These are phyloP conservation scores for Ophiocordyceps camponoti-leonardi DNA, from an alignment of 2,329 filamentous ascomycete species.

Conservation along the genomic window DNA sequence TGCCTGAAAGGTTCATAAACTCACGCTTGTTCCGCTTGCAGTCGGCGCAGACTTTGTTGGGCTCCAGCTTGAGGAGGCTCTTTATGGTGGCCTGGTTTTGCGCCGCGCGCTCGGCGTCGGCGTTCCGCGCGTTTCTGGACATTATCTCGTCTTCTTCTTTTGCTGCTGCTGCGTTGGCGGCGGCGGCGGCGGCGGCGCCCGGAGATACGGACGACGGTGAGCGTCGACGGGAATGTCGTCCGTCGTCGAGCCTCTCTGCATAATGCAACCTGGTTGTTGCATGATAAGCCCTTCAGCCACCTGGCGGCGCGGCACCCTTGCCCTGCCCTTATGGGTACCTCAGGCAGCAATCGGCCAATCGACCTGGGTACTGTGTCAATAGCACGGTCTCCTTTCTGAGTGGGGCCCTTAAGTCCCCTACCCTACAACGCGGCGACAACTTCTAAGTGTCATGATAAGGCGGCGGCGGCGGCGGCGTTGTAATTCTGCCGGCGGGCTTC, in stretches of 20 bases:
- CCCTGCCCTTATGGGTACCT: slow-evolving; percentile 1
- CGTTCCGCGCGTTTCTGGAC: slow-evolving; percentile 64
- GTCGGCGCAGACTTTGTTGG: slow-evolving; percentile 93
- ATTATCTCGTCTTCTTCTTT: slow-evolving; percentile 26
- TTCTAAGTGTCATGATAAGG: too few species aligned
- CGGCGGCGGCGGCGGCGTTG: too few species aligned
- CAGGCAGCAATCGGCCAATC: slow-evolving; percentile 5
- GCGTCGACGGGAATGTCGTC: too few species aligned
- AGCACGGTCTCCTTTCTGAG: too few species aligned
- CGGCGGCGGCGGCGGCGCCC: neutral
- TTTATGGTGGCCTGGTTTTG: slow-evolving; percentile 92
- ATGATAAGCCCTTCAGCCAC: neutral
- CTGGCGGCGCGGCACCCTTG: neutral
- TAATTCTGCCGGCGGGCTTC: neutral
- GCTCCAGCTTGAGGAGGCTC: slow-evolving; percentile 80
- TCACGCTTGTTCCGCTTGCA: slow-evolving; percentile 97
- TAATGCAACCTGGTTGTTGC: neutral
- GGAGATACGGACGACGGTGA: too few species aligned
- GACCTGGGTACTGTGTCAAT: neutral
- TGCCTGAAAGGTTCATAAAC: slow-evolving; percentile 9
- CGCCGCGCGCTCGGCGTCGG: slow-evolving; percentile 71
- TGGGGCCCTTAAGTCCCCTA: too few species aligned
- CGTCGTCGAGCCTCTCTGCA: too few species aligned
- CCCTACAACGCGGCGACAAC: too few species aligned
- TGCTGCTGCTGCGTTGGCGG: neutral